These are phyloP conservation scores for Lodderomyces parapsilosis DNA, from an alignment of 1,139 yeast genomes.

Conservation along the genomic window DNA sequence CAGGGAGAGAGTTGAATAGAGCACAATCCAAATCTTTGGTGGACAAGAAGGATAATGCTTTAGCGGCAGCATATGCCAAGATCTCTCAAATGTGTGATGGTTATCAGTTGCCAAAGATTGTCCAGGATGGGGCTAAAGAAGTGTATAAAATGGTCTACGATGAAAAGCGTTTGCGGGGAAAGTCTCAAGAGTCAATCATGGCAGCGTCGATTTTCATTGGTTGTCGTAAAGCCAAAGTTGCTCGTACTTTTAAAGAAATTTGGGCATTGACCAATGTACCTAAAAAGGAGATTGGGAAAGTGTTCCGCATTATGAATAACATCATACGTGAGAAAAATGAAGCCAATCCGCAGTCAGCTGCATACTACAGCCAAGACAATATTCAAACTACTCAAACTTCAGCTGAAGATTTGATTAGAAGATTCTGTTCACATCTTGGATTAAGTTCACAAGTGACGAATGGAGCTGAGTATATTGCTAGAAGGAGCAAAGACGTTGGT, in stretches of 20 bases:
- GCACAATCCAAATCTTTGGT: conserved; percentile 85
- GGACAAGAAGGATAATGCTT: conserved; percentile 83
- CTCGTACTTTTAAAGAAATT: conserved; percentile 93
- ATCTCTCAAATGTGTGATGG: conserved; percentile 98
- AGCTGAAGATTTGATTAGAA: conserved; percentile 91
- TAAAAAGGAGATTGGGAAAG: conserved; percentile 88
- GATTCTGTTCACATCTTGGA: conserved; percentile 95
- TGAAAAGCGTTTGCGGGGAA: conserved; percentile 82
- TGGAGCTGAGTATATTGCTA: conserved; percentile 91
- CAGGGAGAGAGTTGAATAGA: conserved; percentile 83
- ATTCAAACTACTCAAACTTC: conserved; percentile 85
- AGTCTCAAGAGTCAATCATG: conserved; percentile 91
- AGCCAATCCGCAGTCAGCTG: conserved; percentile 37
- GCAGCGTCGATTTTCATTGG: conserved; percentile 96
- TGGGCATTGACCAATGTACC: conserved; percentile 96
- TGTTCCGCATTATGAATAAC: conserved; percentile 76
- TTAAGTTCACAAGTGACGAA: conserved; percentile 80
- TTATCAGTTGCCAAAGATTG: conserved; percentile 88
- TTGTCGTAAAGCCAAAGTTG: conserved; percentile 91
- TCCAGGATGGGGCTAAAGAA: conserved; percentile 96
- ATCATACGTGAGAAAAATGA: conserved; percentile 68
- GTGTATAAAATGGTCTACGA: conserved; percentile 91
- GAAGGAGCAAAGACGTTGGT: conserved; percentile 85
- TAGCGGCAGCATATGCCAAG: conserved; percentile 86
- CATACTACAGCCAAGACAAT: conserved; percentile 44